phyloP scores from a whole-genome alignment of 2,329 filamentous ascomycete genomes.

The Ceratocystis harringtonii region DNA sequence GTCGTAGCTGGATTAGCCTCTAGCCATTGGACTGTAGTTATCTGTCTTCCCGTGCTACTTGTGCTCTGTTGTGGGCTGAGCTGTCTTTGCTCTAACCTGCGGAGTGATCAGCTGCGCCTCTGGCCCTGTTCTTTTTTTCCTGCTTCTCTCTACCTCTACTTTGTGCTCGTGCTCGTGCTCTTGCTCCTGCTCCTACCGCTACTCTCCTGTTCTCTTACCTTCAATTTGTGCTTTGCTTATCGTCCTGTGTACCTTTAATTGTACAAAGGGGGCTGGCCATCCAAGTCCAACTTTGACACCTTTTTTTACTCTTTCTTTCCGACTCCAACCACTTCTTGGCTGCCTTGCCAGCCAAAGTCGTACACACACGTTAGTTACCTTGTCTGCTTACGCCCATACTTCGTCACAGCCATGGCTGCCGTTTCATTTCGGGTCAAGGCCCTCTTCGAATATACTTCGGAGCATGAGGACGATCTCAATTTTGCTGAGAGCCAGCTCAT shows the following conservation, averaged over 20 bases:
- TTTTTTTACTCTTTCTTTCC: background rate
- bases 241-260: background rate
- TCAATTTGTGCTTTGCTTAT: background rate
- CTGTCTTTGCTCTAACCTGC: background rate
- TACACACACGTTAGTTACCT: background rate
- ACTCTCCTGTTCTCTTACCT: background rate
- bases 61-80: background rate
- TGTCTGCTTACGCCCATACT: background rate
- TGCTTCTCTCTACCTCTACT: background rate
- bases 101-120: slow-evolving; percentile 4
- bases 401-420: slow-evolving; percentile 16
- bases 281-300: background rate
- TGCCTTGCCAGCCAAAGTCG: background rate
- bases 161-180: slow-evolving; percentile 2
- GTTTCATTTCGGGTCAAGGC: slow-evolving; percentile 83
- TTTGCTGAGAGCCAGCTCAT: slow-evolving; percentile 80
- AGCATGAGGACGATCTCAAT: slow-evolving; percentile 86
- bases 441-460: slow-evolving; percentile 83
- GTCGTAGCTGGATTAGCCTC: background rate
- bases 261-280: background rate
- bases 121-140: background rate
- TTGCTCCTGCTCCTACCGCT: background rate
- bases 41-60: background rate
- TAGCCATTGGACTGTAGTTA: background rate
- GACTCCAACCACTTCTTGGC: background rate